Conservation (phyloP, 495 filamentous ascomycete genomes). For the Cryomyces minteri region DNA sequence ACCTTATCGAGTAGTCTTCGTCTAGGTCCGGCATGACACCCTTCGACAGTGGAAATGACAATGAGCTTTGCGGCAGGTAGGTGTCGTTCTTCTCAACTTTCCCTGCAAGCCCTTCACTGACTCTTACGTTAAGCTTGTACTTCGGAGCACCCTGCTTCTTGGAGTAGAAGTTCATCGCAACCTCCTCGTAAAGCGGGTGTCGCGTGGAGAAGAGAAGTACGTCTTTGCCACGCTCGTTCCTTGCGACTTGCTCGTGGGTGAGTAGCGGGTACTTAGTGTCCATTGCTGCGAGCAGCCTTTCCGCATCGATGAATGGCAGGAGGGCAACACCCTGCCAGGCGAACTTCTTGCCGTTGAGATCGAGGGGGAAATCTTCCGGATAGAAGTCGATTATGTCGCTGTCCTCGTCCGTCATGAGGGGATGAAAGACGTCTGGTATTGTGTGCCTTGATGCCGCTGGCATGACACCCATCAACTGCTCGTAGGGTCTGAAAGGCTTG, state of each 20-base stretch:
- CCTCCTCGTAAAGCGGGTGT: constrained; percentile 65
- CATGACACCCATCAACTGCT: constrained; percentile 96
- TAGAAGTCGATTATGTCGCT: constrained; percentile 97
- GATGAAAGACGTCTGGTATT: constrained; percentile 70
- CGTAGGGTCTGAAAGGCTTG: constrained; percentile 73
- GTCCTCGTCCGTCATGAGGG: constrained; percentile 68
- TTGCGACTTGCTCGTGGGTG: constrained; percentile 52
- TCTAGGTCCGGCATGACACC: constrained; percentile 58
- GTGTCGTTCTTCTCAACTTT: constrained; percentile 60
- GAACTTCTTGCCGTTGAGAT: constrained; percentile 96
- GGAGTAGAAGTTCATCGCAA: constrained; percentile 70
- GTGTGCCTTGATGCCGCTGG: constrained; percentile 84
- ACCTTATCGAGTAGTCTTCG: constrained; percentile 71
- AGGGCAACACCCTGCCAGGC: constrained; percentile 93
- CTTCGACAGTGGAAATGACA: constrained; percentile 44
- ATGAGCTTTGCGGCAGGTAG: constrained; percentile 54
- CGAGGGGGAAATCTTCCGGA: constrained; percentile 78
- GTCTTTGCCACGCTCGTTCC: constrained; percentile 69
- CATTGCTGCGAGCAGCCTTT: constrained; percentile 68
- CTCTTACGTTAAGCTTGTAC: constrained; percentile 48
- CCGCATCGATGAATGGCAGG: constrained; percentile 91
- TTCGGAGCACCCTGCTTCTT: constrained; percentile 54
- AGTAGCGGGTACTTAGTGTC: constrained; percentile 62
- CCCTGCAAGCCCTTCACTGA: constrained; percentile 67
- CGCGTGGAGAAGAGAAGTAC: constrained; percentile 67